Conservation (phyloP, 345 rosid genomes). For the Linum tenue region DNA sequence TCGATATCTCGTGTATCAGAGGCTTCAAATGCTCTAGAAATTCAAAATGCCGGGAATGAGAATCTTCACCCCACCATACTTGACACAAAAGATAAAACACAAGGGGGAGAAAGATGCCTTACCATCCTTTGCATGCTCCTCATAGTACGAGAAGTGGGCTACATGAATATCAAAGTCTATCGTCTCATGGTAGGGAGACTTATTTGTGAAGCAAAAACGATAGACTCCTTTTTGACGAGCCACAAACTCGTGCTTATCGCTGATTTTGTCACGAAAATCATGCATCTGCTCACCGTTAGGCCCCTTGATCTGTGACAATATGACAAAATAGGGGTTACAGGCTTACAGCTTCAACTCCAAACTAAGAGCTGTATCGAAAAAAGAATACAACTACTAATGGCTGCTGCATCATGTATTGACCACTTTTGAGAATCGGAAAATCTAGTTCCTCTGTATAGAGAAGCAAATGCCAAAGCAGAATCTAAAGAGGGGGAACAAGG, state of each 20-base stretch:
- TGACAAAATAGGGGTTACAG: background rate
- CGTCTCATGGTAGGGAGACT: slow-evolving; percentile 65
- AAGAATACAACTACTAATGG: background rate
- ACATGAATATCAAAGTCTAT: slow-evolving; percentile 62
- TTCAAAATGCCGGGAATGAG: background rate
- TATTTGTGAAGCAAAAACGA: slow-evolving; percentile 61
- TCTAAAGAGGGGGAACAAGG: no score
- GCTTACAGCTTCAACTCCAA: slow-evolving; percentile 2
- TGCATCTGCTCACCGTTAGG: slow-evolving; percentile 49
- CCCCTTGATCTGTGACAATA: slow-evolving; percentile 44
- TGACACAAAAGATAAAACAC: background rate
- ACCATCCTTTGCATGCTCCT: slow-evolving; percentile 76
- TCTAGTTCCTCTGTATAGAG: background rate
- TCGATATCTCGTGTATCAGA: slow-evolving; percentile 47
- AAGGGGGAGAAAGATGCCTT: background rate
- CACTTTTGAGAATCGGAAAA: background rate
- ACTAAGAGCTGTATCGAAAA: background rate
- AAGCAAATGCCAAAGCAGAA: background rate
- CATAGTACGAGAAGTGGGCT: slow-evolving; percentile 49
- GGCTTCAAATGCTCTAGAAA: slow-evolving; percentile 63
- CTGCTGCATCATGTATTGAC: background rate
- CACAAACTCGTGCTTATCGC: slow-evolving; percentile 56
- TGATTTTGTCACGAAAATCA: slow-evolving; percentile 50
- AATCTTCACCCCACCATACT: slow-evolving; percentile 3
- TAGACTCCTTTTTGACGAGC: slow-evolving; percentile 55